phyloP scores from a whole-genome alignment of 108 stramenopile species.

The Cyclotella sp. region DNA sequence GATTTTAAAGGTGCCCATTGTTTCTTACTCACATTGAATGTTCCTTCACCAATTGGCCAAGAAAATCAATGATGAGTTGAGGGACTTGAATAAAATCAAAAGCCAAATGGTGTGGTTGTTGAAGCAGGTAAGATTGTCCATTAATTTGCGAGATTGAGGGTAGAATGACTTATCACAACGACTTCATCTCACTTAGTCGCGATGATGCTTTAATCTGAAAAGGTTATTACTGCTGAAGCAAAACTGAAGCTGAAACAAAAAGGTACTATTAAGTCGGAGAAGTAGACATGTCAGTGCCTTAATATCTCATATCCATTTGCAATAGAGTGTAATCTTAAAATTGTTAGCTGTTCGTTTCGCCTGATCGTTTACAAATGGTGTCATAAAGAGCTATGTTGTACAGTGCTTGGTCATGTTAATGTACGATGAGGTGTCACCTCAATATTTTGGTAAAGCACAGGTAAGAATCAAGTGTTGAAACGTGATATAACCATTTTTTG shows the following conservation, averaged over 20 bases:
- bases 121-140: constrained; percentile 36
- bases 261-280: not conserved
- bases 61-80: constrained; percentile 42
- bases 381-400: no score
- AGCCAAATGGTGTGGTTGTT: constrained; percentile 54
- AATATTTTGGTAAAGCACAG: no score
- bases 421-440: no score
- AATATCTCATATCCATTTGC: not conserved
- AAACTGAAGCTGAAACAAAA: constrained; percentile 32
- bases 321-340: no score
- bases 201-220: not conserved
- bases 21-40: not conserved
- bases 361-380: no score
- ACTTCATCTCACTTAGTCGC: not conserved
- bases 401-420: no score
- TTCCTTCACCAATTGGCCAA: not conserved
- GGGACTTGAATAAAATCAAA: constrained; percentile 44
- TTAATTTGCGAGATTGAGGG: no score
- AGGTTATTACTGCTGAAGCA: constrained; percentile 41
- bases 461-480: no score
- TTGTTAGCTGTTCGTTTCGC: no score
- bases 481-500: no score
- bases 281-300: not conserved
- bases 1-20: not conserved
- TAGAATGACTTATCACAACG: no score